Conservation (phyloP, 2,329 filamentous ascomycete species). For the Neonectria punicea region DNA sequence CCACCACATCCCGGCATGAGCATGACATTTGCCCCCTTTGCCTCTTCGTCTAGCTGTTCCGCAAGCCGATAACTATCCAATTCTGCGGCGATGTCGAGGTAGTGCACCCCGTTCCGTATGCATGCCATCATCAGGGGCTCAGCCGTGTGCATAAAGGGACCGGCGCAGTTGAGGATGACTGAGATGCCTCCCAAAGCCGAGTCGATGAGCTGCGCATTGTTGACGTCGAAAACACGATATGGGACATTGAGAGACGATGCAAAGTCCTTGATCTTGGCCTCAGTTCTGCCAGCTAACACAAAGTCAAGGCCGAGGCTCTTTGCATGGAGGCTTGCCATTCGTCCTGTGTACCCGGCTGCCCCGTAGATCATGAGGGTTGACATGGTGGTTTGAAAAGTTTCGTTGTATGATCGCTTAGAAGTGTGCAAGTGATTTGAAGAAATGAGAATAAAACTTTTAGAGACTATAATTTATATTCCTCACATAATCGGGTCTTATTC, state of each 20-base stretch:
- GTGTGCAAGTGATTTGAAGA: neutral
- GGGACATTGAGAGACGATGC: neutral
- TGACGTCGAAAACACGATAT: neutral
- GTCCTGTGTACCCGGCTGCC: neutral
- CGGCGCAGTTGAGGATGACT: conserved; percentile 1
- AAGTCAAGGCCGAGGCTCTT: neutral
- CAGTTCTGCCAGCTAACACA: neutral
- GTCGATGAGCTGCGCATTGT: neutral
- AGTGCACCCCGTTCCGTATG: neutral
- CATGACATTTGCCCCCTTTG: neutral
- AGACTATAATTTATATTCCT: neutral
- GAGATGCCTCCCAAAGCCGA: neutral
- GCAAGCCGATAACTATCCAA: neutral
- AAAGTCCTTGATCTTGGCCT: neutral
- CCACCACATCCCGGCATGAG: neutral
- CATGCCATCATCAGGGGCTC: neutral
- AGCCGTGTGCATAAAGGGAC: neutral
- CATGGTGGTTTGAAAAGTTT: neutral
- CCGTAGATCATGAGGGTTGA: neutral
- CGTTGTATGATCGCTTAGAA: neutral
- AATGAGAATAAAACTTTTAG: neutral
- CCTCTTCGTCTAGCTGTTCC: neutral
- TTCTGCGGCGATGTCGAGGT: conserved; percentile 8
- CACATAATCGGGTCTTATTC: neutral
- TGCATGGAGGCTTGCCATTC: neutral